Conservation (phyloP, 345 rosid species). For the Luvunga scandens region DNA sequence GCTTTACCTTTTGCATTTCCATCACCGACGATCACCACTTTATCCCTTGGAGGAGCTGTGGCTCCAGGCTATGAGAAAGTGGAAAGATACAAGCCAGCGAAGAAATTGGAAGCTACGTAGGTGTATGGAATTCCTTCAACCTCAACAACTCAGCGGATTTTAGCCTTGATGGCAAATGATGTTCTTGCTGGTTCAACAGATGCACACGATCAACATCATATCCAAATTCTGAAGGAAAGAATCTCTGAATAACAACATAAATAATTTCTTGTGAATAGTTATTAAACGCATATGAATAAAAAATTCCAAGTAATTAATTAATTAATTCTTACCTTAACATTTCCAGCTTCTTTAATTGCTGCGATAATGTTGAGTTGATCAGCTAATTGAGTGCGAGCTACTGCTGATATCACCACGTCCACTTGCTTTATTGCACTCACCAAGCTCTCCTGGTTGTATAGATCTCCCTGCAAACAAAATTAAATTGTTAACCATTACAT, state of each 20-base stretch:
- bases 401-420: constrained; percentile 51
- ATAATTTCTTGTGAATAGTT: no score
- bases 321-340: constrained; percentile 45
- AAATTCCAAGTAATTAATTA: background rate
- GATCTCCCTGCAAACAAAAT: constrained; percentile 42
- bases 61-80: constrained; percentile 42
- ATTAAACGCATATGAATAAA: background rate
- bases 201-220: constrained; percentile 37
- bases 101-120: no score
- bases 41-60: constrained; percentile 44
- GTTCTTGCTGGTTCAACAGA: constrained; percentile 50
- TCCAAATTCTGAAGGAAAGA: constrained; percentile 37
- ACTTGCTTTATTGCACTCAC: constrained; percentile 55
- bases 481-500: no score
- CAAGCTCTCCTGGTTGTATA: constrained; percentile 41
- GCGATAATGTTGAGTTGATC: constrained; percentile 52
- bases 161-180: constrained; percentile 35
- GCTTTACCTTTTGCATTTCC: constrained; percentile 51
- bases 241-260: constrained; percentile 33
- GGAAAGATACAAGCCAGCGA: constrained; percentile 43
- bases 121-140: constrained; percentile 49
- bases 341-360: constrained; percentile 73
- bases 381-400: constrained; percentile 32
- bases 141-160: constrained; percentile 38
- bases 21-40: constrained; percentile 49